Base-by-base conservation (phyloP, 352 stramenopile genomes). In the Stephanocyclus meneghinianus region DNA sequence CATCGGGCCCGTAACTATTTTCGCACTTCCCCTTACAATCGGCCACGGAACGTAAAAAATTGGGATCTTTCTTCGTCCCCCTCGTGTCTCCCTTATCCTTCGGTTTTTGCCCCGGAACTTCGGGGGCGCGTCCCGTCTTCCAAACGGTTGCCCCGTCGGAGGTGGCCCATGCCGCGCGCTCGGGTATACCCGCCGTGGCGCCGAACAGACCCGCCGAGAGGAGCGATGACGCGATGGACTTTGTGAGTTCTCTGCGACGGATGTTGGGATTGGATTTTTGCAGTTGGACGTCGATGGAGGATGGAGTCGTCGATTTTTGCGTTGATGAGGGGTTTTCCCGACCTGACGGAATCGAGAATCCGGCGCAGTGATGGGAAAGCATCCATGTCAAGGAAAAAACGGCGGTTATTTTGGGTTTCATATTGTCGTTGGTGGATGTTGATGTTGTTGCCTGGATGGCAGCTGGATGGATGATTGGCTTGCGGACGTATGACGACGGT, bases 11-110 rank as follows among this genome's bases (percentile, higher is more conserved):
- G 42, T 35, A 53, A 8, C 32, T 72, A 55, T 76, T 80, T 67
- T 91, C 84, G 62, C 87, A 92, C 69, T 91, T 35, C 44, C 35
- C 61, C 63, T 86, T 86, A 56, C 88, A 93, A 70, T 91, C 82
- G 18, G 88, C 62, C 42, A 93, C 63, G 4, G 83, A 87, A 45
- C 86, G 64, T 21, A 93, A 80, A 82, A 93, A 93, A 51, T 76
- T 85, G n/a, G 86, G 84, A 80, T 93, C 88, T 68, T 89, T 91
- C 68, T 75, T 78, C 8, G 88, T 92, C 1, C 88, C 88, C 63
- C 81, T 86, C 2, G 72, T 69, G 80, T 91, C 81, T 13, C 62
- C 74, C 53, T 90, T 88, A 65, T 90, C 80, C 57, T 81, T 81
- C 44, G 81, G 78, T 78, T 89, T 90, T 75, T 87, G 56, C 18